Conservation (phyloP, 23 red algal species). For the Gracilaria gracilis region DNA sequence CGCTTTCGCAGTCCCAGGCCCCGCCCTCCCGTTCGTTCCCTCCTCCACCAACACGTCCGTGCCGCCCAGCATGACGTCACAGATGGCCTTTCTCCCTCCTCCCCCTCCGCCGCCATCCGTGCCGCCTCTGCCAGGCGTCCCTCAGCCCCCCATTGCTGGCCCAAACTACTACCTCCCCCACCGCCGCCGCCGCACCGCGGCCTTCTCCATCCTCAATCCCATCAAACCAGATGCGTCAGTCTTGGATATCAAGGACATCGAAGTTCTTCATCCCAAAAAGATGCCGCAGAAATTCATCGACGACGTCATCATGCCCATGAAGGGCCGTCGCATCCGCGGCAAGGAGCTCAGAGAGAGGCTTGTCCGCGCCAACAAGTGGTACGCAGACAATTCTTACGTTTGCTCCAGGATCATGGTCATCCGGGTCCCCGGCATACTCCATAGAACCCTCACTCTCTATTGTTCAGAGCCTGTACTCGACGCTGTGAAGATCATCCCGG, state of each 20-base stretch:
- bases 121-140: not conserved
- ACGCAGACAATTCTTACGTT: slow-evolving; percentile 49
- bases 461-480: slow-evolving; percentile 47
- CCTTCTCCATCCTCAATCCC: slow-evolving; percentile 38
- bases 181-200: slow-evolving; percentile 23
- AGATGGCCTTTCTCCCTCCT: slow-evolving; percentile 14
- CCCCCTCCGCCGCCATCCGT: slow-evolving; percentile 7
- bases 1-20: not conserved
- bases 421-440: slow-evolving; percentile 19
- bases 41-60: not conserved
- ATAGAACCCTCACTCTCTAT: slow-evolving; percentile 46
- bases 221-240: not conserved
- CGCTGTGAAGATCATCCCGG: slow-evolving; percentile 34
- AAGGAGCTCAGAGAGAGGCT: slow-evolving; percentile 45
- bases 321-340: slow-evolving; percentile 16
- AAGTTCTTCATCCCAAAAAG: slow-evolving; percentile 36
- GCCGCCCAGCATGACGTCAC: not conserved
- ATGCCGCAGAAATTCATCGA: slow-evolving; percentile 50
- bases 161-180: not conserved
- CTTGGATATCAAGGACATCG: slow-evolving; percentile 8
- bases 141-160: not conserved
- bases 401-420: slow-evolving; percentile 46
- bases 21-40: not conserved
- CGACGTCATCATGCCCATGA: slow-evolving; percentile 36
- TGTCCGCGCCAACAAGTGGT: slow-evolving; percentile 41